Evolutionary conservation across 495 filamentous ascomycete species (phyloP).

Genomic region (Penicillium lagena): DNA sequence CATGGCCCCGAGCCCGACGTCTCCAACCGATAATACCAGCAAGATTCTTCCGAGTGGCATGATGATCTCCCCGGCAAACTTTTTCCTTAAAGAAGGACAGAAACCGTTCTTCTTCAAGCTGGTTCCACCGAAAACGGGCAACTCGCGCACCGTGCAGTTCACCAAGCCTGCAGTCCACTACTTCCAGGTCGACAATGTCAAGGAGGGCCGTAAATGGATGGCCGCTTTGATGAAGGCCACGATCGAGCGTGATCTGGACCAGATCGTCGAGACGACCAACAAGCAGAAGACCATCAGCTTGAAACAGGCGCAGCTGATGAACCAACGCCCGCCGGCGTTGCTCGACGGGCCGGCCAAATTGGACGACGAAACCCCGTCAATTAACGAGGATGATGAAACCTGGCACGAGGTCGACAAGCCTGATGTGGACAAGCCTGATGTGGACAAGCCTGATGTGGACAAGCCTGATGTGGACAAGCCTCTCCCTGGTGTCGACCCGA

Average conservation of each 20-base stretch:
- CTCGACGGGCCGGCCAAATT: slow-evolving; percentile 43
- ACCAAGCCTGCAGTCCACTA: slow-evolving; percentile 97
- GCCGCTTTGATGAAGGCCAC: slow-evolving; percentile 98
- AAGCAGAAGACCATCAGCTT: slow-evolving; percentile 90
- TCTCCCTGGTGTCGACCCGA: slow-evolving; percentile 6
- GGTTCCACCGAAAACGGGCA: slow-evolving; percentile 80
- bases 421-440: slow-evolving; percentile 24
- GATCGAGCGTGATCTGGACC: slow-evolving; percentile 84
- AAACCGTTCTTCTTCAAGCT: slow-evolving; percentile 97
- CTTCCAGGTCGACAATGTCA: slow-evolving; percentile 87
- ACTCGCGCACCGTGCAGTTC: slow-evolving; percentile 88
- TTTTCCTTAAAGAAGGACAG: slow-evolving; percentile 31
- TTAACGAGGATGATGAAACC: slow-evolving; percentile 19
- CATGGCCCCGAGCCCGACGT: slow-evolving; percentile 24
- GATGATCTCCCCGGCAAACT: not conserved
- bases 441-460: slow-evolving; percentile 27
- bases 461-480: slow-evolving; percentile 26
- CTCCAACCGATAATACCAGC: slow-evolving; percentile 47
- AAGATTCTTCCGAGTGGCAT: too few relatives aligned
- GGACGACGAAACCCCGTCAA: slow-evolving; percentile 8
- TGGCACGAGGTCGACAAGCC: slow-evolving; percentile 33
- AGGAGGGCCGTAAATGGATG: slow-evolving; percentile 94
- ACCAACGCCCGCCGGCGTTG: slow-evolving; percentile 79
- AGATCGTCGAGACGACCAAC: slow-evolving; percentile 80
- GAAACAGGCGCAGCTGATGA: slow-evolving; percentile 73